Evolutionary conservation across 352 stramenopile genomes (phyloP).

Genomic region (Globisporangium iwayamae): DNA sequence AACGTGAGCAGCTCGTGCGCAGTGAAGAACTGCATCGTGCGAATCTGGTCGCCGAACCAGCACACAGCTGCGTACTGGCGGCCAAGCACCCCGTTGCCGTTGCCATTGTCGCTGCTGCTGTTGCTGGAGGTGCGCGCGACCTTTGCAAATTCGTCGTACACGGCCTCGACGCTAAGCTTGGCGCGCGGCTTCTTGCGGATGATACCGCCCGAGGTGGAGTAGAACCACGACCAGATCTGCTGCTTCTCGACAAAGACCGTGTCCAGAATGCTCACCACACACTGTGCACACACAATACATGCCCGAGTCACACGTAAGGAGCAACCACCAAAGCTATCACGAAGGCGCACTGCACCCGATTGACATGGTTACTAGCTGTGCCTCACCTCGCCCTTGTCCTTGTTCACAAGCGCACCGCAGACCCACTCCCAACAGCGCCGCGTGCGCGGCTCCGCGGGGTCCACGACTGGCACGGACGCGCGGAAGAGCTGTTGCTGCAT

Average conservation of each 20-base stretch:
- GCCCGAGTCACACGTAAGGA: neutral
- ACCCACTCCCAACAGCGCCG: constrained; percentile 66
- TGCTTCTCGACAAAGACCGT: constrained; percentile 73
- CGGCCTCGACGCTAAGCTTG: constrained; percentile 39
- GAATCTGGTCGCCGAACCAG: constrained; percentile 55
- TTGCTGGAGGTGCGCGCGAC: constrained; percentile 25
- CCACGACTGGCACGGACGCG: constrained; percentile 45
- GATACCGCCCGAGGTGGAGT: constrained; percentile 41
- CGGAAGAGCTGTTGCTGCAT: constrained; percentile 45
- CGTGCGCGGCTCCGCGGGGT: constrained; percentile 47
- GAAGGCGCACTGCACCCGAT: neutral
- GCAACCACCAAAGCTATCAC: neutral
- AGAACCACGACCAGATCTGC: constrained; percentile 82
- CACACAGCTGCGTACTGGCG: constrained; percentile 33
- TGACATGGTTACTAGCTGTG: neutral
- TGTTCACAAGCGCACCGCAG: constrained; percentile 55
- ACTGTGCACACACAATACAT: constrained; percentile 18
- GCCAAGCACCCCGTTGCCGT: neutral
- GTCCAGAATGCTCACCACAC: constrained; percentile 51
- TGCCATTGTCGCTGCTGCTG: constrained; percentile 7
- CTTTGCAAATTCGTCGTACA: constrained; percentile 39
- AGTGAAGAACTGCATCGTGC: constrained; percentile 46
- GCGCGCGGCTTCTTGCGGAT: constrained; percentile 56
- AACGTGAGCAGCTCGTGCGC: constrained; percentile 43
- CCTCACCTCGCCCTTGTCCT: constrained; percentile 47